phyloP scores from a whole-genome alignment of 495 filamentous ascomycete genomes.

The Aspergillus incahuasiensis region DNA sequence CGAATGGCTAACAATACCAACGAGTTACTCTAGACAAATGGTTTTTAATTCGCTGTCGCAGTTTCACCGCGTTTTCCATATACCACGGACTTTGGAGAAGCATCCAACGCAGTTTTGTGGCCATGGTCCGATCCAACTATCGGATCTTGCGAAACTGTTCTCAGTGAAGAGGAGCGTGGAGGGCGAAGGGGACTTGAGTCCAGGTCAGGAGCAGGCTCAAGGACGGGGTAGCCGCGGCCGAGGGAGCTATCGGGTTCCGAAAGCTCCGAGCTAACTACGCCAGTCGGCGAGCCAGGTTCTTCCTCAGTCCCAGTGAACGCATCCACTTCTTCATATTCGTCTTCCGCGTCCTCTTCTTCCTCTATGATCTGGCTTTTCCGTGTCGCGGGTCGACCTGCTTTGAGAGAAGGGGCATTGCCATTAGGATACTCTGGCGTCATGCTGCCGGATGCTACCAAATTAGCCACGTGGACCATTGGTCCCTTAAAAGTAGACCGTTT shows the following conservation, averaged over 20 bases:
- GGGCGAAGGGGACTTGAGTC: conserved; percentile 30
- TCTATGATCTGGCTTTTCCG: conserved; percentile 64
- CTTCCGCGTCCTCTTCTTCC: conserved; percentile 81
- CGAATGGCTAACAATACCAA: conserved; percentile 19
- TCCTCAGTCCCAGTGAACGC: conserved; percentile 56
- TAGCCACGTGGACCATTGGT: conserved; percentile 60
- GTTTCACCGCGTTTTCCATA: conserved; percentile 7
- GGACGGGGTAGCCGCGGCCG: conserved; percentile 18
- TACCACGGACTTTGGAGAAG: conserved; percentile 11
- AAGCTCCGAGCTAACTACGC: conserved; percentile 19
- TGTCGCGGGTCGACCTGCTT: conserved; percentile 55
- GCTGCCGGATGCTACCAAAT: conserved; percentile 36
- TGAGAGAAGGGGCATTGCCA: conserved; percentile 40
- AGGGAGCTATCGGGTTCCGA: conserved; percentile 16
- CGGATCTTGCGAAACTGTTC: conserved; percentile 14
- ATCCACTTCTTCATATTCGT: conserved; percentile 67
- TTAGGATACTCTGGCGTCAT: conserved; percentile 35
- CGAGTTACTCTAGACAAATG: conserved; percentile 4
- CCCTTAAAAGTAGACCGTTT: conserved; percentile 90
- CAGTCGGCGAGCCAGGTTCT: conserved; percentile 27
- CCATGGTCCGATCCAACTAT: conserved; percentile 9
- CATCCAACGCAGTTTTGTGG: neutral
- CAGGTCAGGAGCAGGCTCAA: conserved; percentile 35
- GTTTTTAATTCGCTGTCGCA: conserved; percentile 5
- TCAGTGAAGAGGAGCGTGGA: conserved; percentile 38